phyloP scores from a whole-genome alignment of 2,329 filamentous ascomycete species.

The Leptographium wingfieldii region DNA sequence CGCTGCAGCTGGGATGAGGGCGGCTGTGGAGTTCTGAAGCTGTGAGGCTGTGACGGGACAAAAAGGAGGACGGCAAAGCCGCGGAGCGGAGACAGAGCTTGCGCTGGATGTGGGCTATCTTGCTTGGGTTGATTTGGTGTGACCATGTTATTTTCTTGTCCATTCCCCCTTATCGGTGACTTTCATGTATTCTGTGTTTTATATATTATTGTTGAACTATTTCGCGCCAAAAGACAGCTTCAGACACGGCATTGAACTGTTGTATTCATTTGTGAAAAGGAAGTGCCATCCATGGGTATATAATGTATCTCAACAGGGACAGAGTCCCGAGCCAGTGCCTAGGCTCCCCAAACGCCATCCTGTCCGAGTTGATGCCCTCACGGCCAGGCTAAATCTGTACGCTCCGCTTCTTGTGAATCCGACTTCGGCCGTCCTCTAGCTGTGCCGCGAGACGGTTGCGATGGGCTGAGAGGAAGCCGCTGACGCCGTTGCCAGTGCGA shows the following conservation, averaged over 20 bases:
- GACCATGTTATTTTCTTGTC: not conserved
- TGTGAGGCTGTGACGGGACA: no score
- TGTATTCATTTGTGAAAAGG: not conserved
- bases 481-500: not conserved
- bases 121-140: not conserved
- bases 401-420: slow-evolving; percentile 23
- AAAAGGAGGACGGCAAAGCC: no score
- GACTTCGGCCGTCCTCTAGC: slow-evolving; percentile 9
- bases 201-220: not conserved
- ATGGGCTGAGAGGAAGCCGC: not conserved
- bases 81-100: not conserved
- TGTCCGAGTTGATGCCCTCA: not conserved
- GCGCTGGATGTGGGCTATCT: not conserved
- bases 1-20: no score
- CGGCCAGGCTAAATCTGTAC: slow-evolving; percentile 15
- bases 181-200: not conserved
- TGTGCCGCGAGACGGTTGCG: not conserved
- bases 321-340: no score
- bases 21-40: no score
- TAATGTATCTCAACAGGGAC: not conserved
- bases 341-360: not conserved
- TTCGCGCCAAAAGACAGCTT: not conserved
- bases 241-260: not conserved
- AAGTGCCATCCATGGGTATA: not conserved
- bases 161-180: not conserved